phyloP scores from a whole-genome alignment of 2,329 filamentous ascomycete species.

The Myriosclerotinia scirpicola region DNA sequence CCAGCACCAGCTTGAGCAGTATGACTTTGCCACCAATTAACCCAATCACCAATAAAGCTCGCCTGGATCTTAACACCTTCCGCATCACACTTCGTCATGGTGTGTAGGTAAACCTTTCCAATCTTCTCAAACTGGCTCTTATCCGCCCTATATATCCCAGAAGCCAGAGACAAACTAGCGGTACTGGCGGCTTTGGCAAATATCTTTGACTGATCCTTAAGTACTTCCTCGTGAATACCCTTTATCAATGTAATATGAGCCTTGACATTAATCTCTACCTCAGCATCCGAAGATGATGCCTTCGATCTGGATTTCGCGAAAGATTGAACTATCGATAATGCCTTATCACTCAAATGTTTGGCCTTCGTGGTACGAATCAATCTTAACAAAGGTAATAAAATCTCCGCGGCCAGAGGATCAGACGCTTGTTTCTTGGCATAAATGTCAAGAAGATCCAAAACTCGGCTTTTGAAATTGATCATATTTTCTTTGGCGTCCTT shows the following conservation, averaged over 20 bases:
- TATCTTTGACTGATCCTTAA: constrained; percentile 61
- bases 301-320: constrained; percentile 69
- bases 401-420: constrained; percentile 63
- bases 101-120: constrained; percentile 63
- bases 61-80: constrained; percentile 61
- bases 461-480: constrained; percentile 90
- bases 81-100: constrained; percentile 59
- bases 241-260: constrained; percentile 54
- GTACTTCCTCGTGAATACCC: constrained; percentile 67
- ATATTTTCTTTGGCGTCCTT: constrained; percentile 87
- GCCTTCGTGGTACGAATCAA: constrained; percentile 75
- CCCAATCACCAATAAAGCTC: constrained; percentile 69
- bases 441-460: constrained; percentile 82
- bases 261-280: constrained; percentile 45
- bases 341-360: constrained; percentile 73
- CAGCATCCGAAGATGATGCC: constrained; percentile 47
- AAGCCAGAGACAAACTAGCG: constrained; percentile 66
- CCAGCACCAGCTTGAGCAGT: constrained; percentile 29
- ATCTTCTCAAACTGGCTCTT: constrained; percentile 54
- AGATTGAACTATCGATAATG: constrained; percentile 67
- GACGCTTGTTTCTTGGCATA: constrained; percentile 78
- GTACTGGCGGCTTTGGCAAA: constrained; percentile 75
- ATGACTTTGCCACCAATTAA: constrained; percentile 66
- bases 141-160: constrained; percentile 57
- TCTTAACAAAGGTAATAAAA: constrained; percentile 74